A percentile compares a stretch with the other conserved stretches of the same genome.
These are phyloP conservation scores for Neonectria sp. DNA, from an alignment of 2,329 filamentous ascomycete genomes.

Conservation along the genomic window DNA sequence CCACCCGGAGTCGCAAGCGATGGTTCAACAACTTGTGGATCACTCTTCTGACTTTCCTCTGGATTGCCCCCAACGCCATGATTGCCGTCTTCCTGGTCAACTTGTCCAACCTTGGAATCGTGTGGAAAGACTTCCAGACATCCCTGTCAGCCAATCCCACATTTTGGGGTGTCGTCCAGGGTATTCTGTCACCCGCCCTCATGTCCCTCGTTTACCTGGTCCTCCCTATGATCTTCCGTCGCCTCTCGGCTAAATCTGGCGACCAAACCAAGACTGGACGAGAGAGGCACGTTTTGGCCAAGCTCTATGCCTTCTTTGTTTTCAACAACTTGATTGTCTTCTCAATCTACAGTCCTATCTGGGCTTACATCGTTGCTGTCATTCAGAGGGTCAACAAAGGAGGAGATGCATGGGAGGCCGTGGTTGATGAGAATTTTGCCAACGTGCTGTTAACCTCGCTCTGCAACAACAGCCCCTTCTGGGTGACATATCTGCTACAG, in stretches of 20 bases:
- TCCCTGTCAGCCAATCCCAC: slow-evolving; percentile 74
- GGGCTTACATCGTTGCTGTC: slow-evolving; percentile 79
- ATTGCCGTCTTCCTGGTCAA: slow-evolving; percentile 96
- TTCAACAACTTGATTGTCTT: slow-evolving; percentile 98
- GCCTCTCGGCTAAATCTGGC: slow-evolving; percentile 85
- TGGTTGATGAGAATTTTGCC: slow-evolving; percentile 76
- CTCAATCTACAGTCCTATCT: slow-evolving; percentile 89
- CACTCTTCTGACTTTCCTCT: slow-evolving; percentile 82
- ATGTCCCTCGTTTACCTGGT: slow-evolving; percentile 90
- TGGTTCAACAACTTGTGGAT: slow-evolving; percentile 91
- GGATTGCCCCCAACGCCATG: slow-evolving; percentile 93
- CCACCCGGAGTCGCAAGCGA: slow-evolving; percentile 78
- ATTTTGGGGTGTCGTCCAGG: slow-evolving; percentile 91
- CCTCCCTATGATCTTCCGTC: slow-evolving; percentile 91
- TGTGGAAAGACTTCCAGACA: slow-evolving; percentile 83
- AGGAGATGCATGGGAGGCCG: slow-evolving; percentile 77
- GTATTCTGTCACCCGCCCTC: slow-evolving; percentile 89
- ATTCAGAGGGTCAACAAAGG: slow-evolving; percentile 70
- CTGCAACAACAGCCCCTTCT: slow-evolving; percentile 89
- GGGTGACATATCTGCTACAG: slow-evolving; percentile 94
- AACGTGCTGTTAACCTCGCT: slow-evolving; percentile 78
- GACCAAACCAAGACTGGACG: slow-evolving; percentile 93
- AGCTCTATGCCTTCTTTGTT: slow-evolving; percentile 95
- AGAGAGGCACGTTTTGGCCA: slow-evolving; percentile 90
- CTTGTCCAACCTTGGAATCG: slow-evolving; percentile 81